These are phyloP conservation scores for Ilyonectria sp. DNA, from an alignment of 2,329 filamentous ascomycete genomes.

Conservation along the genomic window DNA sequence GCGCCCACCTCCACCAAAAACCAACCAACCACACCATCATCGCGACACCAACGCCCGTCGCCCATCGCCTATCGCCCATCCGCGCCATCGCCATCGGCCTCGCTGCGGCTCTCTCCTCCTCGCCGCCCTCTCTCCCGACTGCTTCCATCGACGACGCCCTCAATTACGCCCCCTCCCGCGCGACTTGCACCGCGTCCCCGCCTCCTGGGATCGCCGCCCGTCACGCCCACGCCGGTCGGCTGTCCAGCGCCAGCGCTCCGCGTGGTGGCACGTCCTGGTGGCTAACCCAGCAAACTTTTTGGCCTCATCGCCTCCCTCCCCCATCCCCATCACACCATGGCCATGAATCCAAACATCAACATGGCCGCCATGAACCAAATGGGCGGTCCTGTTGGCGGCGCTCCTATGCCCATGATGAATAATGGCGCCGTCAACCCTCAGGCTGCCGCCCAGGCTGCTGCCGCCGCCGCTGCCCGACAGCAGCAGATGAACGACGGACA, in stretches of 20 bases:
- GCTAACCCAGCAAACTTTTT: constrained; percentile 51
- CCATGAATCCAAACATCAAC: constrained; percentile 73
- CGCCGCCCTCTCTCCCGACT: constrained; percentile 6
- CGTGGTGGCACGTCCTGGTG: constrained; percentile 53
- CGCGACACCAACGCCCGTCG: constrained; percentile 33
- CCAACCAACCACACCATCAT: constrained; percentile 36
- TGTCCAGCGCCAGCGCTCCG: constrained; percentile 49
- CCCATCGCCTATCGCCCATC: constrained; percentile 26
- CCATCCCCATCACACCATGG: constrained; percentile 45
- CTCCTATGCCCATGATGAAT: constrained; percentile 77
- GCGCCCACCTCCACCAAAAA: constrained; percentile 35
- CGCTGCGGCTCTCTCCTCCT: constrained; percentile 11
- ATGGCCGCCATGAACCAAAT: constrained; percentile 81
- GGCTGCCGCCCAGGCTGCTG: constrained; percentile 49
- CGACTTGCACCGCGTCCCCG: constrained; percentile 49
- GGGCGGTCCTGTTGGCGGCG: constrained; percentile 75
- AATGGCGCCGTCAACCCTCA: constrained; percentile 63
- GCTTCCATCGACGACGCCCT: constrained; percentile 26
- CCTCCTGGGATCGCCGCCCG: constrained; percentile 48
- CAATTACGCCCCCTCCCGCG: constrained; percentile 42
- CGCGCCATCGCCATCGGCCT: constrained; percentile 23
- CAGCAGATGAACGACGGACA: constrained; percentile 62
- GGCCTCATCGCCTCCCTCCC: constrained; percentile 40
- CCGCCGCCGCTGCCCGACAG: constrained; percentile 53
- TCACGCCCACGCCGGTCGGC: constrained; percentile 53